Evolutionary conservation across 306 rosid genomes (phyloP).

Genomic region (Acmispon strigosus): DNA sequence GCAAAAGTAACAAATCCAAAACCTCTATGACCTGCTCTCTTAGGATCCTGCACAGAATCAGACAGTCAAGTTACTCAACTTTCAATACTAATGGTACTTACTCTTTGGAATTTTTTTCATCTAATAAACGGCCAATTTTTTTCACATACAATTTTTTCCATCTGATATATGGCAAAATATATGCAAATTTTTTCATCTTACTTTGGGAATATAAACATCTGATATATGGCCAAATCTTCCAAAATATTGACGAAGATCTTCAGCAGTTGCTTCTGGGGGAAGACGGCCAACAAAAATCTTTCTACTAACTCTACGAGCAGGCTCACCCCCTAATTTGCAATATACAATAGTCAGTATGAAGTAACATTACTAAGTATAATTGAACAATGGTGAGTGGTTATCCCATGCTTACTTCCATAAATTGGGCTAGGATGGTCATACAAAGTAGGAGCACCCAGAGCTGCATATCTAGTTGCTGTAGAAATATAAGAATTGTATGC

Average conservation of each 20-base stretch:
- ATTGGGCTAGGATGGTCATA: conserved; percentile 82
- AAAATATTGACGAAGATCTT: conserved; percentile 90
- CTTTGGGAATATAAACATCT: conserved; percentile 91
- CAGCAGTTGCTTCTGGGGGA: conserved; percentile 79
- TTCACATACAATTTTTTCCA: too few relatives aligned
- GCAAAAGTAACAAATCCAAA: conserved; percentile 95
- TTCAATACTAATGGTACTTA: neutral
- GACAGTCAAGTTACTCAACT: conserved; percentile 5
- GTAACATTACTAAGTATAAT: neutral
- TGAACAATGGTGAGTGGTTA: neutral
- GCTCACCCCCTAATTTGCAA: conserved; percentile 60
- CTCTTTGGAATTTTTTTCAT: too few relatives aligned
- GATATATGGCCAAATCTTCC: conserved; percentile 84
- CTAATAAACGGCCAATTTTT: too few relatives aligned
- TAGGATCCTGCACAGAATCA: conserved; percentile 55
- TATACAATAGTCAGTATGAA: conserved; percentile 9
- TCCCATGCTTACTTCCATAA: conserved; percentile 72
- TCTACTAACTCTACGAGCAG: conserved; percentile 64
- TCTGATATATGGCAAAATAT: too few relatives aligned
- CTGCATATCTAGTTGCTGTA: conserved; percentile 94
- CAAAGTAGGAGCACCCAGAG: conserved; percentile 92
- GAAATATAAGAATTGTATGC: conserved; percentile 95
- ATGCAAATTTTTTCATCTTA: conserved; percentile 20
- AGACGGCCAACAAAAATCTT: conserved; percentile 88
- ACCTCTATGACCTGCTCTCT: conserved; percentile 90